Percentiles rank a stretch among this genome's conserved stretches.
Conservation (phyloP, 208 protist species). For the Trypanosoma avium region DNA sequence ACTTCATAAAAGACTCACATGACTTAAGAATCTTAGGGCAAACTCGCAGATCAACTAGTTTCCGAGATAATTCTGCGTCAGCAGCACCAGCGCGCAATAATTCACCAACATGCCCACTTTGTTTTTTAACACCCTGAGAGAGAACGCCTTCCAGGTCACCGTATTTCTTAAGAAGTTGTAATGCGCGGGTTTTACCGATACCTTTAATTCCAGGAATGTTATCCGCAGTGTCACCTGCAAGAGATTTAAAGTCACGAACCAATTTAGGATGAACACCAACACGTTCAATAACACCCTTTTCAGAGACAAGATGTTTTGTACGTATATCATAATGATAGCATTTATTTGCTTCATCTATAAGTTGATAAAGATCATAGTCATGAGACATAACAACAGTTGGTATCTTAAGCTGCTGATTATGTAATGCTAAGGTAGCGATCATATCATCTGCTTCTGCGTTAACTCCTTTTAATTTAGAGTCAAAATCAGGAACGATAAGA, state of each 20-base stretch:
- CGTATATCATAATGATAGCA: slow-evolving; percentile 88
- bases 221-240: slow-evolving; percentile 83
- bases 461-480: slow-evolving; percentile 60
- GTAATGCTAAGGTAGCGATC: slow-evolving; percentile 78
- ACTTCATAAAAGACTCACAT: slow-evolving; percentile 73
- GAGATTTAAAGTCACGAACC: slow-evolving; percentile 84
- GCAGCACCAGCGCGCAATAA: slow-evolving; percentile 48
- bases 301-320: slow-evolving; percentile 84
- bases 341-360: slow-evolving; percentile 73
- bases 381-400: slow-evolving; percentile 88
- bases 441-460: slow-evolving; percentile 92
- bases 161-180: slow-evolving; percentile 86
- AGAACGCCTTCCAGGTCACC: slow-evolving; percentile 84
- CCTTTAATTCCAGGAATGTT: slow-evolving; percentile 88
- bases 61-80: slow-evolving; percentile 62
- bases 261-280: slow-evolving; percentile 83
- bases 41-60: slow-evolving; percentile 81
- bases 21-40: slow-evolving; percentile 75
- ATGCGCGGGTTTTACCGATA: slow-evolving; percentile 80
- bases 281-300: slow-evolving; percentile 76
- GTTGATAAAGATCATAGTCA: slow-evolving; percentile 89
- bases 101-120: slow-evolving; percentile 62
- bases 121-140: slow-evolving; percentile 56
- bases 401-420: slow-evolving; percentile 70
- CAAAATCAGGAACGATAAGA: slow-evolving; percentile 73